Base-by-base conservation (phyloP, 2,329 filamentous ascomycete species). In the Hysterium pulicare region DNA sequence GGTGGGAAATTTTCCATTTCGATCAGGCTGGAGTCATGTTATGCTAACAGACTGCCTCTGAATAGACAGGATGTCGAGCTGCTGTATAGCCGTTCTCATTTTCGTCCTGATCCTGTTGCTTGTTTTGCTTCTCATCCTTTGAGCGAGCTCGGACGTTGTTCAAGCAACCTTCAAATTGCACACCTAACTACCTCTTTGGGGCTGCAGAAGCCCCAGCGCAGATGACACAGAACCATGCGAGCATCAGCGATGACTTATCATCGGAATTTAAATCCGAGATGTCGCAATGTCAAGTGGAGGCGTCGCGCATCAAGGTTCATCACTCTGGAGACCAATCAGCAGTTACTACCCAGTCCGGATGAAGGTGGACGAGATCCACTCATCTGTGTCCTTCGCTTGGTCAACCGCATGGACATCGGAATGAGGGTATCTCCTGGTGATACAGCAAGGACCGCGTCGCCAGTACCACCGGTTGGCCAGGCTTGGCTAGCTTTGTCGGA, bases 51-150 rank as follows among this genome's bases (percentile, higher is more conserved):
- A 21, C 22, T 35, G 46, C 21, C 42, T 41, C 20, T 19, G 50
- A 51, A 49, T 57, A 83, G 81, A 84, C 69, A 76, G 74, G 41
- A 77, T 76, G 72, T 95, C 89, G 54, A 89, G 89, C 66, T 96
- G 89, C 71, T 97, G 90, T 67, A 95, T 98, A 55, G 87, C 76
- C 4, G 72, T 94, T 16, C 76, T 97, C 55, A 95, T 97, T 47
- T 81, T 93, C 49, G 87, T 95, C 28, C 74, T 97, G 52, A 88
- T 97, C 45, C 71, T 98, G 21, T 71, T 98, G 57, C 74, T 98
- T 58, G 79, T 97, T 49, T 71, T 98, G 54, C 73, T 97, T 20
- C 71, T 84, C 50, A 70, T 78, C n/a, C 68, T 83, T 50, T 83
- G 72, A 81, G 56, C n/a, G 6, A 16, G 9, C 11, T 7, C 19